Conservation (phyloP, 2,329 filamentous ascomycete species). For the Colletotrichum salicis region DNA sequence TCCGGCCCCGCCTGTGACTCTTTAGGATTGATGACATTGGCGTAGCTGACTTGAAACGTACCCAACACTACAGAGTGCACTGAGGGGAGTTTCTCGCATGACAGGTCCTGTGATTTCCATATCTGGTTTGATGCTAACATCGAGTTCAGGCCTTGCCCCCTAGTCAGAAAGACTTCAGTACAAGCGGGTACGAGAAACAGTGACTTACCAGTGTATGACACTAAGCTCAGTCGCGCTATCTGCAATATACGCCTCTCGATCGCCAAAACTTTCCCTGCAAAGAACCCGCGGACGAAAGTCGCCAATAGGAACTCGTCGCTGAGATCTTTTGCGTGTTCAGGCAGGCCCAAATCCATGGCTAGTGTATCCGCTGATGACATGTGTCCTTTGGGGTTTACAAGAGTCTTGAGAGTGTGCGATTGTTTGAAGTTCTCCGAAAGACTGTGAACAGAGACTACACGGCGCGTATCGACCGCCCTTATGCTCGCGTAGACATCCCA, state of each 20-base stretch:
- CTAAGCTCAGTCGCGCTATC: background rate
- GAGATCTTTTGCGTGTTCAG: background rate
- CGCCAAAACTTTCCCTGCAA: background rate
- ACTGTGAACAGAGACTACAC: background rate
- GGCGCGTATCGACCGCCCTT: background rate
- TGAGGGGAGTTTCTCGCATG: background rate
- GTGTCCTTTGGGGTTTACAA: background rate
- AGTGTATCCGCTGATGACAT: background rate
- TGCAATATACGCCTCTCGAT: background rate
- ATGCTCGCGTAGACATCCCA: background rate
- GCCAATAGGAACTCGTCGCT: background rate
- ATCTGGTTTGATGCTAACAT: background rate
- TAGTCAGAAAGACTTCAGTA: background rate
- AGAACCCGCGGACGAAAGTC: background rate
- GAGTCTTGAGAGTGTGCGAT: background rate
- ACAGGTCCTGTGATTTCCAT: background rate
- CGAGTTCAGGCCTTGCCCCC: background rate
- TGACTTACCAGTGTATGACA: background rate
- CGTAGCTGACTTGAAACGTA: background rate
- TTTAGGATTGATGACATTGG: background rate
- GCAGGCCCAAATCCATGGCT: background rate
- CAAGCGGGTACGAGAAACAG: no score
- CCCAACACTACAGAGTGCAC: background rate
- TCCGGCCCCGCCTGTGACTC: background rate
- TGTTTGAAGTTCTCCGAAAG: background rate